These are phyloP conservation scores for Tetradesmus obliquus DNA, from an alignment of 139 green algal genomes.

Conservation along the genomic window DNA sequence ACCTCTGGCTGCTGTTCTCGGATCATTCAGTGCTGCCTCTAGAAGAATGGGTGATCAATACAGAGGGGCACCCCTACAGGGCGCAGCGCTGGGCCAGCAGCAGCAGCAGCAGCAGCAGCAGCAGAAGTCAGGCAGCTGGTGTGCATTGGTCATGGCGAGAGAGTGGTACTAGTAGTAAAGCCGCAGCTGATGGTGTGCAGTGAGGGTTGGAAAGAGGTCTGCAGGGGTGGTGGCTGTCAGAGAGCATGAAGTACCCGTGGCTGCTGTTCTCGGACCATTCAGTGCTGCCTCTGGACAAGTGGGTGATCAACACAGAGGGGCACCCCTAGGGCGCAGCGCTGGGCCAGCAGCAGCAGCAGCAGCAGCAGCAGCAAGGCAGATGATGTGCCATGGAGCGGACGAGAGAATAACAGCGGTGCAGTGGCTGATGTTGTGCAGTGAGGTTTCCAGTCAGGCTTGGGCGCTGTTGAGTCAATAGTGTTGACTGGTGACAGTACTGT, in stretches of 20 bases:
- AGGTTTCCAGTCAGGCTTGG: too few species aligned
- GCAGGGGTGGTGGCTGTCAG: constrained; percentile 87
- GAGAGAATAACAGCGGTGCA: too few species aligned
- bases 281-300: constrained; percentile 79
- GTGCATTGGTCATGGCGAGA: too few species aligned
- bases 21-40: constrained; percentile 77
- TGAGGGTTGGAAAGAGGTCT: constrained; percentile 66
- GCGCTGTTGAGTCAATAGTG: too few species aligned
- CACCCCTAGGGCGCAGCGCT: constrained; percentile 59
- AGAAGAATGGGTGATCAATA: constrained; percentile 88
- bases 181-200: too few species aligned
- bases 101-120: not conserved
- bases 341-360: not conserved
- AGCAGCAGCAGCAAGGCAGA: not conserved
- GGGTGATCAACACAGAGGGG: constrained; percentile 91
- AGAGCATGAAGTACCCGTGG: constrained; percentile 92
- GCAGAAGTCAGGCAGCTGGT: too few species aligned
- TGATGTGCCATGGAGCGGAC: too few species aligned
- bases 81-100: not conserved
- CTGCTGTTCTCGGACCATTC: constrained; percentile 79
- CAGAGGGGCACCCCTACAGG: constrained; percentile 81
- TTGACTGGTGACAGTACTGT: too few species aligned
- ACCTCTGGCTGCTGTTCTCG: constrained; percentile 83
- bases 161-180: not conserved
- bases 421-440: too few species aligned